Conservation (phyloP, 345 rosid species). For the Mallotus nudiflorus region DNA sequence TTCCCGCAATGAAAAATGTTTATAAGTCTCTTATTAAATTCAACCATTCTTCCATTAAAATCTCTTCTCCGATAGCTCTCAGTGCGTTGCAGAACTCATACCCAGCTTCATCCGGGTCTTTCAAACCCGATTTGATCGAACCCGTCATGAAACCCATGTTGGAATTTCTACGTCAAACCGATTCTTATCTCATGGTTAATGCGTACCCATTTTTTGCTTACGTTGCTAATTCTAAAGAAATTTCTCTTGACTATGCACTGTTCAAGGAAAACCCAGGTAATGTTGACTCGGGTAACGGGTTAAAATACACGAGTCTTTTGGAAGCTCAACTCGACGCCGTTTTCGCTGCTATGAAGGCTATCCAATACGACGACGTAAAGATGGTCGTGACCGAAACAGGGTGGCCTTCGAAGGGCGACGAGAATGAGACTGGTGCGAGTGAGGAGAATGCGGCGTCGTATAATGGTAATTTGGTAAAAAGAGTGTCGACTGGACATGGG, state of each 20-base stretch:
- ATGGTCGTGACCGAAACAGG: constrained; percentile 32
- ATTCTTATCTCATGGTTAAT: constrained; percentile 76
- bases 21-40: constrained; percentile 57
- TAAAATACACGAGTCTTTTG: constrained; percentile 63
- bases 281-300: constrained; percentile 76
- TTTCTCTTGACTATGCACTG: constrained; percentile 75
- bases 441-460: constrained; percentile 31
- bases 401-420: constrained; percentile 30
- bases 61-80: constrained; percentile 82
- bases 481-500: constrained; percentile 30
- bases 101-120: constrained; percentile 83
- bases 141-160: constrained; percentile 86
- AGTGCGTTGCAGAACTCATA: constrained; percentile 63
- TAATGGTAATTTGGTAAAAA: constrained; percentile 34
- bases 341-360: constrained; percentile 27
- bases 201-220: constrained; percentile 91
- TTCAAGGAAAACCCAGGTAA: constrained; percentile 62
- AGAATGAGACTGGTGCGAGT: constrained; percentile 22
- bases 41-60: constrained; percentile 47
- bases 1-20: constrained; percentile 81
- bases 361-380: constrained; percentile 22
- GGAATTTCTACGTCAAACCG: constrained; percentile 54
- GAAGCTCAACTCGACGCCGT: constrained; percentile 96
- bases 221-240: constrained; percentile 53
- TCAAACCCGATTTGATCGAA: constrained; percentile 54